phyloP scores from a whole-genome alignment of 2,329 filamentous ascomycete genomes.

The Epichloe scottii region DNA sequence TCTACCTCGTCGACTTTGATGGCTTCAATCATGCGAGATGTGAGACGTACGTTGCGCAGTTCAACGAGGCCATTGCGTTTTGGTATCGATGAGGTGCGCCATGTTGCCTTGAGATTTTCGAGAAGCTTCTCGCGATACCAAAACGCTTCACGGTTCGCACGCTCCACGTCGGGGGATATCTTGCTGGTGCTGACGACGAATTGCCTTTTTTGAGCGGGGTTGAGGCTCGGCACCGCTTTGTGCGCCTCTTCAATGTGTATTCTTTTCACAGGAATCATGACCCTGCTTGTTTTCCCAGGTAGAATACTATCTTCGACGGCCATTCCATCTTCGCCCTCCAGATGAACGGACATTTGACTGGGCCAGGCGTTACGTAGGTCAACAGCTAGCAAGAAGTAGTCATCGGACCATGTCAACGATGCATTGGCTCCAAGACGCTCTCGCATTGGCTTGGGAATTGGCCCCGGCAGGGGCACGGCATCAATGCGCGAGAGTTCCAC shows the following conservation, averaged over 20 bases:
- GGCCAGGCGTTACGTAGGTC: conserved; percentile 89
- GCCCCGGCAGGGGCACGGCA: conserved; percentile 57
- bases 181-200: conserved; percentile 78
- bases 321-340: conserved; percentile 41
- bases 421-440: conserved; percentile 25
- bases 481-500: conserved; percentile 74
- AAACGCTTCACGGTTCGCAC: conserved; percentile 68
- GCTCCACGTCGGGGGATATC: conserved; percentile 67
- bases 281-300: conserved; percentile 57
- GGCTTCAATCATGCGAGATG: conserved; percentile 67
- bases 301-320: conserved; percentile 44
- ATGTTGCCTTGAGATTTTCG: conserved; percentile 55
- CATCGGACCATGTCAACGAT: conserved; percentile 36
- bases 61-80: conserved; percentile 57
- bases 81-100: conserved; percentile 45
- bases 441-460: conserved; percentile 52
- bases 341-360: conserved; percentile 55
- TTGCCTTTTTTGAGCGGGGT: conserved; percentile 73
- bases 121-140: conserved; percentile 83
- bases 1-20: conserved; percentile 70
- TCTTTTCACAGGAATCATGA: conserved; percentile 64
- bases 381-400: conserved; percentile 63
- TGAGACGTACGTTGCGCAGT: conserved; percentile 62
- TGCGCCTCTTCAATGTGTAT: conserved; percentile 67
- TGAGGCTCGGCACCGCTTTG: conserved; percentile 65